Base-by-base conservation (phyloP, 2,329 filamentous ascomycete genomes). In the Xylaria sp. region DNA sequence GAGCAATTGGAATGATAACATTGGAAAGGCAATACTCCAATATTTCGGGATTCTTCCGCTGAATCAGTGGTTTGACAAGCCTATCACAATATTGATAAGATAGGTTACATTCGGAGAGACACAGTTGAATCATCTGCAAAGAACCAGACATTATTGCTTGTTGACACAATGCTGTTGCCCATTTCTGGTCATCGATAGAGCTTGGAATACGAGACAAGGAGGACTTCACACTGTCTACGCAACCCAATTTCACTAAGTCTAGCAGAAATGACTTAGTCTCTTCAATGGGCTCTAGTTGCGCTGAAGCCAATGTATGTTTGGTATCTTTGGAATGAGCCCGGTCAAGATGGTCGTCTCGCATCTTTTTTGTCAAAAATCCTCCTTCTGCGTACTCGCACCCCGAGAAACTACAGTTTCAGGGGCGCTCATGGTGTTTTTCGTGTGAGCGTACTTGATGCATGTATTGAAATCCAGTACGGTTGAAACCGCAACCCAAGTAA, bases 381-480 rank as follows among this genome's bases (percentile, higher is more conserved):
- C 12, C 28, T 1, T 28, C 9, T 13, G 4, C 25, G 15, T 31
- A 54, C 51, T 54, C 51, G 25, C 51, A 54, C 9, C 10, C 25
- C 6, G 23, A 0, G 18, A 54, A 15, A 33, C 28, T 28, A 15
- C 51, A 54, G 33, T 54, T 54, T 25, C 23, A 33, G 13, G 51
- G 51, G 4, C 28, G 23, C 5, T 18, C 25, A n/a, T 54, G 51
- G 3, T 15, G 7, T 43, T 59, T 33, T 43, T 49, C 33, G 25
- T 61, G 58, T 3, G 18, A 28, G 0, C 12, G 18, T 41, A 31
- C 28, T n/a, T 46, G 36, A 28, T 8, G 7, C 2, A 23, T 8
- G 25, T 64, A 18, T 25, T 52, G 10, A n/a, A 72, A 72, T 12
- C 65, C 68, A 2, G 41, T n/a, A 1, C 62, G 61, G 15, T 18